Conservation (phyloP, 1,284 basidiomycete species). For the Moesziomyces parantarcticus region DNA sequence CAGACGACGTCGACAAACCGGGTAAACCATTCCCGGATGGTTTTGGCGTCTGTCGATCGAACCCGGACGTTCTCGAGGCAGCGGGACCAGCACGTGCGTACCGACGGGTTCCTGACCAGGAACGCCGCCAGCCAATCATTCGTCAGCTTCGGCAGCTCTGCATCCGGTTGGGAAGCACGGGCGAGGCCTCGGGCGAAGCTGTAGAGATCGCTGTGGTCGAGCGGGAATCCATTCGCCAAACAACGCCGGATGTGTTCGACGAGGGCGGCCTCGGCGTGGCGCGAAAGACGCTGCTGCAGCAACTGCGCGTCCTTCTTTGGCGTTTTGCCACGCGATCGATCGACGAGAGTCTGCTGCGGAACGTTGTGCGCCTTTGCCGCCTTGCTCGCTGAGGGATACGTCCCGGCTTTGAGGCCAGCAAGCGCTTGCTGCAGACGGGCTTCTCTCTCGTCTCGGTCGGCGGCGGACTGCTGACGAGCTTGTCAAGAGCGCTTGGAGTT, state of each 20-base stretch:
- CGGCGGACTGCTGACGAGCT: too few species aligned
- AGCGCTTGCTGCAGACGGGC: too few species aligned
- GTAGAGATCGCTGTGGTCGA: conserved; percentile 1
- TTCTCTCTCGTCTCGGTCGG: too few species aligned
- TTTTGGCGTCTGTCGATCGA: neutral
- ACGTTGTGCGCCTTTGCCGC: too few species aligned
- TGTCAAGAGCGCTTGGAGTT: too few species aligned
- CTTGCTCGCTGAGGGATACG: too few species aligned
- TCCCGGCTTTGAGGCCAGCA: too few species aligned
- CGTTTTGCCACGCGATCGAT: neutral
- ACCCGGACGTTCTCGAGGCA: conserved; percentile 12
- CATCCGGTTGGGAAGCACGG: neutral
- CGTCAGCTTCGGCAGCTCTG: neutral
- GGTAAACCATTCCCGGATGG: conserved; percentile 5
- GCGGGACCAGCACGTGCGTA: conserved; percentile 9
- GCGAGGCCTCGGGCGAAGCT: conserved; percentile 8
- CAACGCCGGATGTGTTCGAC: conserved; percentile 12
- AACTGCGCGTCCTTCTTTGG: neutral
- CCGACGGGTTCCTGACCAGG: conserved; percentile 7
- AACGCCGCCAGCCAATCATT: conserved; percentile 12
- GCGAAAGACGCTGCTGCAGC: conserved; percentile 4
- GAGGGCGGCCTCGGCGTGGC: conserved; percentile 6
- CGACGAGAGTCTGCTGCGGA: too few species aligned
- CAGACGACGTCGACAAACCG: neutral
- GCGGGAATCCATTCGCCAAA: conserved; percentile 12